These are phyloP conservation scores for Cryphonectria radicalis DNA, from an alignment of 2,329 filamentous ascomycete species.

Conservation along the genomic window DNA sequence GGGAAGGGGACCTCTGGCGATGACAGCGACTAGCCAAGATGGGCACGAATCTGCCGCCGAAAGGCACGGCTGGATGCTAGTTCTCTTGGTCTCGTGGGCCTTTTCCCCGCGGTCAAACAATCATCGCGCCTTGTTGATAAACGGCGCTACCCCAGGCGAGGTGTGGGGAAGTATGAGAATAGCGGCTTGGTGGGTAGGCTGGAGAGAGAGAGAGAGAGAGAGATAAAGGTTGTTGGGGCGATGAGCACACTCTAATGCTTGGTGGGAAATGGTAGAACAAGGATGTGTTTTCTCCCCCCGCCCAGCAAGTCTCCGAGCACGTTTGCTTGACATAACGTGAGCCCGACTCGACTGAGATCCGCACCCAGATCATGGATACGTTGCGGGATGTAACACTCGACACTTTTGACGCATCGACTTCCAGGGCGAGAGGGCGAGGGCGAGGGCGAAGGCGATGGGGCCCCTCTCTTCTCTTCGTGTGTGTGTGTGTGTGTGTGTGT, in stretches of 20 bases:
- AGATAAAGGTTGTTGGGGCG: constrained; percentile 3
- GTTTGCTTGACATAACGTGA: not conserved
- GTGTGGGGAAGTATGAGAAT: constrained; percentile 25
- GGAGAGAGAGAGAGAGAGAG: constrained; percentile 12
- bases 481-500: not conserved
- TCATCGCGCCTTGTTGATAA: not conserved
- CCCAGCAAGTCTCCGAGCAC: not conserved
- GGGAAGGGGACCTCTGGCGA: not conserved
- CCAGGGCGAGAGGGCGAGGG: not conserved
- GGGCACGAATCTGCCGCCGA: not conserved
- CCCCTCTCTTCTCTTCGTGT: not conserved
- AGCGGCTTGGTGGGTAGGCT: constrained; percentile 19
- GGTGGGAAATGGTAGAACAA: not conserved
- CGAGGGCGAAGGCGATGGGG: constrained; percentile 4
- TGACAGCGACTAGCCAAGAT: not conserved
- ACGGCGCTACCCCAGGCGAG: constrained; percentile 24
- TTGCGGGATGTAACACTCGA: not conserved
- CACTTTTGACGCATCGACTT: not conserved
- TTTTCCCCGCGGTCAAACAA: constrained; percentile 1
- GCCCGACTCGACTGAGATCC: not conserved
- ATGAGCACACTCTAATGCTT: not conserved
- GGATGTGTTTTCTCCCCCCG: not conserved
- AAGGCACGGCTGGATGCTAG: not conserved
- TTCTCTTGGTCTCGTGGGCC: constrained; percentile 2
- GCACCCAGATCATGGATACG: not conserved